A percentile compares a stretch with the other conserved stretches of the same genome.
Evolutionary conservation across 768 basidiomycete species (phyloP).

Genomic region (Mycena vitilis): DNA sequence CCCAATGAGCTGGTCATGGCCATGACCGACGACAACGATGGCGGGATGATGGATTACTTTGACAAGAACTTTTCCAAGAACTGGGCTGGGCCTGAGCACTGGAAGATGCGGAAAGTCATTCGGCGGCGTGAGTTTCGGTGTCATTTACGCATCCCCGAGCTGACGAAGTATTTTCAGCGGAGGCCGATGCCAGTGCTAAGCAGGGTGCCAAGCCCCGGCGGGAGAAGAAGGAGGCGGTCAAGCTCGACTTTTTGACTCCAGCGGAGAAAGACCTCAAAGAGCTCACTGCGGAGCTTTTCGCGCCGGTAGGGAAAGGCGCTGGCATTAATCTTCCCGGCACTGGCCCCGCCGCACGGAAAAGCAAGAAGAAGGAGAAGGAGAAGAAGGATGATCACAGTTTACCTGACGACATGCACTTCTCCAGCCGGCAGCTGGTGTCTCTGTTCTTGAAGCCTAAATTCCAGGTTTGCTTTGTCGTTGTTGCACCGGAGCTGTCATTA

Average conservation of each 20-base stretch:
- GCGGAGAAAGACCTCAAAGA: conserved; percentile 70
- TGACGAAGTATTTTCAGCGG: conserved; percentile 43
- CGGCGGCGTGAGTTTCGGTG: conserved; percentile 69
- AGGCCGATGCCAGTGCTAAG: conserved; percentile 56
- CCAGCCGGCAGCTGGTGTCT: conserved; percentile 87
- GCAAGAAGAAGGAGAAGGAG: conserved; percentile 60
- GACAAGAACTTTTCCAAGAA: conserved; percentile 89
- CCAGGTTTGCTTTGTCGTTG: conserved; percentile 66
- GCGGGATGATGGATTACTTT: conserved; percentile 86
- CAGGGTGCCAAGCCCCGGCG: conserved; percentile 65
- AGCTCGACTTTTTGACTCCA: conserved; percentile 81
- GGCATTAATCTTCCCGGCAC: conserved; percentile 77
- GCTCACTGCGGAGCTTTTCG: conserved; percentile 79
- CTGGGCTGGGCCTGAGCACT: conserved; percentile 99
- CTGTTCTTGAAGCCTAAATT: conserved; percentile 98
- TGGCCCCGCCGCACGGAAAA: conserved; percentile 54
- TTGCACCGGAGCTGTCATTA: neutral
- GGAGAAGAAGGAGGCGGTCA: conserved; percentile 84
- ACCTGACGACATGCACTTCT: conserved; percentile 99
- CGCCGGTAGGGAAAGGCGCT: conserved; percentile 75
- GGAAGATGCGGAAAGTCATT: conserved; percentile 90
- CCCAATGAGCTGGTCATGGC: conserved; percentile 87
- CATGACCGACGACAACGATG: conserved; percentile 75
- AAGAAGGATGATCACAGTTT: conserved; percentile 82
- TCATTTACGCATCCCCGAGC: conserved; percentile 22